Conservation (phyloP, 306 rosid species). For the Ochetophila trinervis region DNA sequence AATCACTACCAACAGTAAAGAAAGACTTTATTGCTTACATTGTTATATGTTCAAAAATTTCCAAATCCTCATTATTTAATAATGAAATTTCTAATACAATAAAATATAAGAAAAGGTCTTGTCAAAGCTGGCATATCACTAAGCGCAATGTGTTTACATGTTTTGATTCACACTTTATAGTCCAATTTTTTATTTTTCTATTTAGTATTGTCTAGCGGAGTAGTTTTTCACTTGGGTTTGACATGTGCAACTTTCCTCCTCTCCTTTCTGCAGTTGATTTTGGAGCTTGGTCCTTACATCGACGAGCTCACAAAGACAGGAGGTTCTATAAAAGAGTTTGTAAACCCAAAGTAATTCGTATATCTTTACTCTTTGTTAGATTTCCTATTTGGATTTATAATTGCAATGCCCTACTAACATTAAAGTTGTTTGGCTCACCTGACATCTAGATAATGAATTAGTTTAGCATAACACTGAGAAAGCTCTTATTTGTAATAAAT, state of each 20-base stretch:
- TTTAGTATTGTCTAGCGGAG: constrained; percentile 14
- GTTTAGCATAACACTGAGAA: not conserved
- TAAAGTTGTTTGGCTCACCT: not conserved
- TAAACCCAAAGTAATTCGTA: constrained; percentile 85
- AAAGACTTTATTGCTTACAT: too few species aligned
- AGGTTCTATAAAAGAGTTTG: constrained; percentile 89
- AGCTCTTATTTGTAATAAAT: not conserved
- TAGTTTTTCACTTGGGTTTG: constrained; percentile 21
- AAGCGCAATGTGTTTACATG: not conserved
- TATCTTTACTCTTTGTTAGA: constrained; percentile 11
- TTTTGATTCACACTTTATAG: not conserved
- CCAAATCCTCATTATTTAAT: not conserved
- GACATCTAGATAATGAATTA: not conserved
- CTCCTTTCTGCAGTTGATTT: constrained; percentile 61
- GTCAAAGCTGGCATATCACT: not conserved
- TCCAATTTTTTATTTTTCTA: not conserved
- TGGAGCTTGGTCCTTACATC: constrained; percentile 85
- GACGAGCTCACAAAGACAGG: constrained; percentile 84
- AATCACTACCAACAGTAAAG: too few species aligned
- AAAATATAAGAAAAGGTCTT: not conserved
- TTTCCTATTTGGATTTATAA: not conserved
- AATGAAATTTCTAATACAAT: not conserved
- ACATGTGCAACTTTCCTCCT: constrained; percentile 10
- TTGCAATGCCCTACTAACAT: too few species aligned
- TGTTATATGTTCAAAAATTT: not conserved